phyloP scores from a whole-genome alignment of 1,139 yeast genomes.

The Candida tetrigidarum region DNA sequence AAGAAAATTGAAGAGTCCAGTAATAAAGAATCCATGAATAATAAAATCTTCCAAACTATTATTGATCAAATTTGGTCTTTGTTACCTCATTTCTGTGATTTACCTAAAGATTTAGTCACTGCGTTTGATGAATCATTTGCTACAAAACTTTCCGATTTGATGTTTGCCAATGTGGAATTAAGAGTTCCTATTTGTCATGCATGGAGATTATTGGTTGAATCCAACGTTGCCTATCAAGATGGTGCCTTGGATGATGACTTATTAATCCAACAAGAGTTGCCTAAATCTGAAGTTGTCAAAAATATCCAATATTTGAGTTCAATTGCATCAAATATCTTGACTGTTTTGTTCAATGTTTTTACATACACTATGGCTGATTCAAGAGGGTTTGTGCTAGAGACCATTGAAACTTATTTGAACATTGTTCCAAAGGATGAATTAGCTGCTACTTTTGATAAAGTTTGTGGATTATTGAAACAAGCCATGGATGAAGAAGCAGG shows the following conservation, averaged over 20 bases:
- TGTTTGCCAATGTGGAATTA: conserved; percentile 75
- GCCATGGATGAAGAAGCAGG: conserved; percentile 68
- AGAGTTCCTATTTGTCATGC: conserved; percentile 85
- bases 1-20: conserved; percentile 47
- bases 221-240: conserved; percentile 64
- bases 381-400: conserved; percentile 82
- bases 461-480: conserved; percentile 74
- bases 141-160: conserved; percentile 67
- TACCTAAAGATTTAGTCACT: conserved; percentile 71
- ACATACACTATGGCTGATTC: conserved; percentile 84
- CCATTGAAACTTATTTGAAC: conserved; percentile 79
- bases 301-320: conserved; percentile 66
- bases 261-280: conserved; percentile 62
- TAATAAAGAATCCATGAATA: conserved; percentile 60
- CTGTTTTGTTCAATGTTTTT: conserved; percentile 90
- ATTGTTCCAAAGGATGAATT: conserved; percentile 72
- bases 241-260: conserved; percentile 63
- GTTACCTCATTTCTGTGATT: conserved; percentile 85
- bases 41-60: conserved; percentile 79
- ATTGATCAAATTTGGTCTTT: conserved; percentile 93
- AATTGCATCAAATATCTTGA: conserved; percentile 74
- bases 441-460: conserved; percentile 79
- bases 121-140: conserved; percentile 82
- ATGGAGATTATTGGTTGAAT: conserved; percentile 76
- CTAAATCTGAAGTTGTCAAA: conserved; percentile 55